Base-by-base conservation (phyloP, 495 filamentous ascomycete genomes). In the Penicillium silybi region DNA sequence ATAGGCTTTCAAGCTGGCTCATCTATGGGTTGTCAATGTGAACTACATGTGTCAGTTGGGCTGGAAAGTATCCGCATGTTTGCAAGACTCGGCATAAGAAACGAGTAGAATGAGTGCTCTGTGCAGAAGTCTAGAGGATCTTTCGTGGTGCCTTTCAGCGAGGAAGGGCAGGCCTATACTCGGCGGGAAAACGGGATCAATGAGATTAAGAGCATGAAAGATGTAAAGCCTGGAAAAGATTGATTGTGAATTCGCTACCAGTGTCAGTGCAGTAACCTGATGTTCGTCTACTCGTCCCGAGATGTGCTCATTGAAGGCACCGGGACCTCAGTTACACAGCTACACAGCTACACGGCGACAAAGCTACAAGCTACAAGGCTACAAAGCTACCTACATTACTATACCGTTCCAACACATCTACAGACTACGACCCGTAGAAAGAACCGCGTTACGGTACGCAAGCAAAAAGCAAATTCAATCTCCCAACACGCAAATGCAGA, bases 401-500 rank as follows among this genome's bases (percentile, higher is more conserved):
- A 29, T n/a, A 39, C 45, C 13, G 7, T 13, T 22, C 26, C 38
- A 27, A n/a, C 25, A 20, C 7, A 16, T 13, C 29, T 10, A 26
- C 8, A 1, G 15, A 41, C 22, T 15, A 4, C 23, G 9, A 32
- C 10, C 29, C 29, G 29, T 32, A 32, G 29, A 32, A 32, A 13
- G 22, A 29, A 29, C 26, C 29, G 29, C 29, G 10, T 32, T 32
- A 32, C 29, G 29, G 29, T 32, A 32, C 29, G 29, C 29, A 32
- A 32, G 13, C 29, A 32, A 10, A 32, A 38, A 19, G 40, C 18
- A 35, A 35, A 22, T 49, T 51, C 48, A 44, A 4, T 51, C 40
- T 51, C 27, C 48, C 48, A 38, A 51, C 48, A 51, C 39, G 40
- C 48, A 44, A 51, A 51, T 32, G 19, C 26, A 32, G n/a, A 26